Base-by-base conservation (phyloP, 2,329 filamentous ascomycete species). In the Sporothrix euskadiensis region DNA sequence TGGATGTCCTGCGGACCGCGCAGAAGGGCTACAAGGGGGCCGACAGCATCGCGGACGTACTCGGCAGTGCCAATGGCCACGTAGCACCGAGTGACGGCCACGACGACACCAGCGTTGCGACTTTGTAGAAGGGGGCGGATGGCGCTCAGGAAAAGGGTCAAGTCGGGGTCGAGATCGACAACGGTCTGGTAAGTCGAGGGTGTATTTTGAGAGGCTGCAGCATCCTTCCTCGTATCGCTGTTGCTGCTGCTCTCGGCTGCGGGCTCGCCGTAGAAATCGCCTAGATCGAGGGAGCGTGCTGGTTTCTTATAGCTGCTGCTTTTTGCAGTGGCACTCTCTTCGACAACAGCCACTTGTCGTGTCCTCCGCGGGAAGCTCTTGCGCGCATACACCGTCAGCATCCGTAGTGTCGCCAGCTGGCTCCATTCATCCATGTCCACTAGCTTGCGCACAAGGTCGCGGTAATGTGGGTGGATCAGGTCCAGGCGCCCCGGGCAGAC, bases 391-490 rank as follows among this genome's bases (percentile, higher is more conserved):
- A 90, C 84, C 1, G 92, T 91, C 89, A 98, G 91, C 76, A 99
- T 84, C 54, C 90, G 88, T 77, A 99, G 80, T 2, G 92, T 92
- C 1, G 94, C 92, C 71, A 98, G 82, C 82, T 99, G 96, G 57
- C 94, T 92, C 96, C 96, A 99, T 83, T 99, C 96, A 79, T 99
- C 96, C 96, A 99, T 99, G 80, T 99, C 96, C 32, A 98, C 94
- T 71, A 98, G 84, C 84, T 98, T 97, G 81, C 90, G 93, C 75
- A 97, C 90, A 75, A 99, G 84, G 49, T 88, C 86, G 69, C 93
- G 89, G 82, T 98, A 99, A 80, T 97, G 92, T 76, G 92, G 90
- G 82, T 99, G 96, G 77, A 99, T 90, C 74, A 99, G 84, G 80
- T 98, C 94, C 76, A 97, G 87, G 71, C 92, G 87, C 19, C 97